Conservation (phyloP, 164 flowering plant species). For the Kingdonia uniflora region DNA sequence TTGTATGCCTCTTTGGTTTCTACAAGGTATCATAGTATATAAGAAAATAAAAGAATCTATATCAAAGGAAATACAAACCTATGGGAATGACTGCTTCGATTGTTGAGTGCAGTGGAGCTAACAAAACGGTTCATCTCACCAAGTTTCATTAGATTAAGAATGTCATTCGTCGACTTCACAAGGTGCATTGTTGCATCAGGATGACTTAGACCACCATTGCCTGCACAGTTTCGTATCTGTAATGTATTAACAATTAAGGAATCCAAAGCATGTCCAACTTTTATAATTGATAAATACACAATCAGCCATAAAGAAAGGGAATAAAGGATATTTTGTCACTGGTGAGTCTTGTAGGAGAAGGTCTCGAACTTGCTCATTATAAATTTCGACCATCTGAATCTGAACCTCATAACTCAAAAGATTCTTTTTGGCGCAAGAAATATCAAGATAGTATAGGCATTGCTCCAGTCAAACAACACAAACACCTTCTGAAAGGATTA, state of each 20-base stretch:
- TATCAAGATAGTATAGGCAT: no score
- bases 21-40: no score
- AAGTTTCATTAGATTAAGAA: constrained; percentile 54
- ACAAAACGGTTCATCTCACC: constrained; percentile 64
- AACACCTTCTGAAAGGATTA: no score
- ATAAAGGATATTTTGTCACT: constrained; percentile 58
- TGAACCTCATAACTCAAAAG: constrained; percentile 43
- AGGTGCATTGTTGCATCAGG: constrained; percentile 57
- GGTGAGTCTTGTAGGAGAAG: constrained; percentile 59
- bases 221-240: constrained; percentile 54
- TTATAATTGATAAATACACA: background rate
- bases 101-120: constrained; percentile 60
- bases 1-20: no score
- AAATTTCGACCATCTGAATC: constrained; percentile 89
- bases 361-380: constrained; percentile 88
- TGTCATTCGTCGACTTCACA: constrained; percentile 62
- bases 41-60: no score
- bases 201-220: constrained; percentile 37
- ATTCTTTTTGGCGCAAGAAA: constrained; percentile 42
- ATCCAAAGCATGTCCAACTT: constrained; percentile 2
- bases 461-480: no score
- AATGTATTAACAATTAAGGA: constrained; percentile 46
- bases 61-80: constrained; percentile 34
- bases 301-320: background rate
- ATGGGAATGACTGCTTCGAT: constrained; percentile 70